phyloP scores from a whole-genome alignment of 768 basidiomycete species.

The Lyophyllum decastes region DNA sequence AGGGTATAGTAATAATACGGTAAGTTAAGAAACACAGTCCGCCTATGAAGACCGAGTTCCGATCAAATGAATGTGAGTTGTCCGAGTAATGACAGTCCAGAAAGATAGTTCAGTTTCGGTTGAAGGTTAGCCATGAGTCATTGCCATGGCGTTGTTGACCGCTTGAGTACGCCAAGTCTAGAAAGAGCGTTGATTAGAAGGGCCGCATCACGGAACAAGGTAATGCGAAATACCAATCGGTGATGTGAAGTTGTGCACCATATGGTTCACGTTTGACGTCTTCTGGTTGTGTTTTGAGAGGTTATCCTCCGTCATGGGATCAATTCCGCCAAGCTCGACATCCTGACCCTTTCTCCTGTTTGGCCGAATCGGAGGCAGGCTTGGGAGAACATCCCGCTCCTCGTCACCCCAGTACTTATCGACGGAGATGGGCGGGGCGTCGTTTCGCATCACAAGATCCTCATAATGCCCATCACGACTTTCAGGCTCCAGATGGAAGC shows the following conservation, averaged over 20 bases:
- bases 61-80: neutral
- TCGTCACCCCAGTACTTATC: slow-evolving; percentile 30
- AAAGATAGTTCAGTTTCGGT: slow-evolving; percentile 20
- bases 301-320: slow-evolving; percentile 42
- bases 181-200: neutral
- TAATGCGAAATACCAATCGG: slow-evolving; percentile 56
- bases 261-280: slow-evolving; percentile 41
- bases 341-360: slow-evolving; percentile 43
- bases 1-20: neutral
- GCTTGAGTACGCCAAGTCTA: slow-evolving; percentile 28
- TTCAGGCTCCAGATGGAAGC: slow-evolving; percentile 18
- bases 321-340: slow-evolving; percentile 36
- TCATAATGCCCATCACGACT: slow-evolving; percentile 3
- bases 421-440: slow-evolving; percentile 16
- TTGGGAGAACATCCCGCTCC: slow-evolving; percentile 24
- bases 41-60: neutral
- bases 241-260: slow-evolving; percentile 67
- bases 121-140: slow-evolving; percentile 35
- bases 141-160: slow-evolving; percentile 10
- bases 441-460: neutral
- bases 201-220: neutral
- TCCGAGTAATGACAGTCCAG: neutral
- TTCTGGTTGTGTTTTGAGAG: slow-evolving; percentile 42
- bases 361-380: slow-evolving; percentile 38
- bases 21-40: neutral